Conservation (phyloP, 768 basidiomycete species). For the Hypholoma sublateritium region DNA sequence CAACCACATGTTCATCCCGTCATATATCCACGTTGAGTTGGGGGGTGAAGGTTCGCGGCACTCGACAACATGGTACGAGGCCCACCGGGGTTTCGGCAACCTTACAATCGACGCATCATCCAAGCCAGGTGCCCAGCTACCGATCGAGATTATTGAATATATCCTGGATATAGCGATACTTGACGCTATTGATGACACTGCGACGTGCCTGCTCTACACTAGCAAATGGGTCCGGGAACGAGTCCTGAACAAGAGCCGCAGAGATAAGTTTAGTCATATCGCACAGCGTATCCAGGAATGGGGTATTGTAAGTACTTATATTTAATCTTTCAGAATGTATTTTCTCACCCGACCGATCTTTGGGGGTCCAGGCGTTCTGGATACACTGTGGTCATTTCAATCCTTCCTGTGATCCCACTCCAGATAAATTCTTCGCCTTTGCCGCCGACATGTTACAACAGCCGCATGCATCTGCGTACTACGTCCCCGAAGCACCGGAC, state of each 20-base stretch:
- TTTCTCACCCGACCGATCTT: background rate
- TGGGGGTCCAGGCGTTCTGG: constrained; percentile 5
- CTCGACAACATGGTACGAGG: background rate
- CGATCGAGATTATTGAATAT: constrained; percentile 5
- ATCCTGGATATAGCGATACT: background rate
- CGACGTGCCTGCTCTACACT: background rate
- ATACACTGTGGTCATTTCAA: constrained; percentile 11
- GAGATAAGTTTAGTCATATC: background rate
- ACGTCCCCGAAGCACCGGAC: background rate
- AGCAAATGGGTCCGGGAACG: constrained; percentile 6
- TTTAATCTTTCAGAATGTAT: background rate
- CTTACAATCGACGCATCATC: background rate
- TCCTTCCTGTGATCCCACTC: background rate
- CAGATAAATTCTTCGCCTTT: background rate
- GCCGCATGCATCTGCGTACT: constrained; percentile 1
- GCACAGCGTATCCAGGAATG: background rate
- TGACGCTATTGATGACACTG: background rate
- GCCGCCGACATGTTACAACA: constrained; percentile 5
- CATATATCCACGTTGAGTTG: constrained; percentile 8
- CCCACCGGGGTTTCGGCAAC: background rate
- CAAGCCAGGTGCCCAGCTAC: background rate
- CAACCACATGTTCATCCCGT: constrained; percentile 3
- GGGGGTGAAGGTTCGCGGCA: background rate
- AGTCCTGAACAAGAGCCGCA: background rate
- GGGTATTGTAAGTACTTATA: background rate